Evolutionary conservation across 805 yeast species (phyloP).

Genomic region (Candida verbasci): DNA sequence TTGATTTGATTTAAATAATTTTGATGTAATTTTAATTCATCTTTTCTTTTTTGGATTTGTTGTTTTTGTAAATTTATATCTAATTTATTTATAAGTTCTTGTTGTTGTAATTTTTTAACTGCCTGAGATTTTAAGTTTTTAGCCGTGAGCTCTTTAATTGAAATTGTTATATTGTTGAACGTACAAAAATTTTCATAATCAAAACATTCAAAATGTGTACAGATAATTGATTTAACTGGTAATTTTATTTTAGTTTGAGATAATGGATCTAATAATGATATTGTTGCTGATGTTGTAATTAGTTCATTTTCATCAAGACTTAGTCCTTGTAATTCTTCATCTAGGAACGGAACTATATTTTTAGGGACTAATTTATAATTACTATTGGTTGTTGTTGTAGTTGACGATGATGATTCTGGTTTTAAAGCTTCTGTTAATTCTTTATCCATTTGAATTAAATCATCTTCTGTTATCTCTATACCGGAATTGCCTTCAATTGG

Average conservation of each 20-base stretch:
- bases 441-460: neutral
- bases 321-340: constrained; percentile 18
- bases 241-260: constrained; percentile 32
- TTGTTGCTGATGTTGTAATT: constrained; percentile 23
- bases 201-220: constrained; percentile 42
- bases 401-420: neutral
- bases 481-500: neutral
- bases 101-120: constrained; percentile 1
- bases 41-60: neutral
- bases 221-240: constrained; percentile 35
- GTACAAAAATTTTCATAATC: constrained; percentile 39
- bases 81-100: neutral
- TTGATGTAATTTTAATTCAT: neutral
- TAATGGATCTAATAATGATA: constrained; percentile 38
- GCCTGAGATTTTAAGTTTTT: constrained; percentile 18
- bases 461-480: neutral
- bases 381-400: neutral
- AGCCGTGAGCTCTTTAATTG: constrained; percentile 23
- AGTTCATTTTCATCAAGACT: neutral
- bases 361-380: constrained; percentile 23
- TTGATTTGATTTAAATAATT: no score
- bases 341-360: constrained; percentile 24
- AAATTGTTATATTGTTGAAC: constrained; percentile 29
- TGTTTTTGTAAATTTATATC: neutral
- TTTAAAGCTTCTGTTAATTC: neutral